Evolutionary conservation across 805 yeast species (phyloP), one percentile per base, ranked within the genome.

Genomic region (Metschnikowia cerradonensis): DNA sequence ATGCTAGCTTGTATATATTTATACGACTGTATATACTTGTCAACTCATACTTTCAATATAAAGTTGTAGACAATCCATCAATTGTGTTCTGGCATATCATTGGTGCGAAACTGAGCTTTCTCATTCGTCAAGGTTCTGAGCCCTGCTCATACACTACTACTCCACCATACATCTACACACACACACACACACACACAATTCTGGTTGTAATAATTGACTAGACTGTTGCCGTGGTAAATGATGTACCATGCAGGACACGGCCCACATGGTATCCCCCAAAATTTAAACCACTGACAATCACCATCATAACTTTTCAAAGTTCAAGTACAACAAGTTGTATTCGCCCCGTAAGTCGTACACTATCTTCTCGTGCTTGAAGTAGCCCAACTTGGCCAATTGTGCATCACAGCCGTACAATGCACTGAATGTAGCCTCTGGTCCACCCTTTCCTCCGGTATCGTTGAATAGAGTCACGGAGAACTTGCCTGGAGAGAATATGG

Each of bases 401-500:
- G 40, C 35, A 15, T 57, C 59, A 37, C 61, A 55, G 2, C 36
- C 36, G 26, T 52, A 50, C 46, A 52, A 52, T 31, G 38, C 32
- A 30, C 38, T 13, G 39, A 36, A 36, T 7, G 19, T 11, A n/a
- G 38, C n/a, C 30, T 19, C 34, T 3, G 34, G 11, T 3, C 17
- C 36, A 19, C 38, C 15, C 20, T 33, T 35, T 34, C 26, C 44
- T n/a, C 51, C 53, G 17, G 47, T 36, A 42, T 67, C 68, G 43
- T 61, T 64, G 56, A 73, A 68, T 54, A 73, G 66, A 2, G 76
- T 73, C 51, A 68, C 61, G 5, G 90, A 83, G 63, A 92, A 90
- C 62, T 82, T 83, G 19, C 82, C 81, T 2, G 98, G 98, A 50
- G 75, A 75, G 67, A 92, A 85, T 30, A 86, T 77, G 4, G 68